A percentile compares a stretch with the other conserved stretches of the same genome.
Conservation (phyloP, 805 yeast genomes). For the Wickerhamiella domercqiae region DNA sequence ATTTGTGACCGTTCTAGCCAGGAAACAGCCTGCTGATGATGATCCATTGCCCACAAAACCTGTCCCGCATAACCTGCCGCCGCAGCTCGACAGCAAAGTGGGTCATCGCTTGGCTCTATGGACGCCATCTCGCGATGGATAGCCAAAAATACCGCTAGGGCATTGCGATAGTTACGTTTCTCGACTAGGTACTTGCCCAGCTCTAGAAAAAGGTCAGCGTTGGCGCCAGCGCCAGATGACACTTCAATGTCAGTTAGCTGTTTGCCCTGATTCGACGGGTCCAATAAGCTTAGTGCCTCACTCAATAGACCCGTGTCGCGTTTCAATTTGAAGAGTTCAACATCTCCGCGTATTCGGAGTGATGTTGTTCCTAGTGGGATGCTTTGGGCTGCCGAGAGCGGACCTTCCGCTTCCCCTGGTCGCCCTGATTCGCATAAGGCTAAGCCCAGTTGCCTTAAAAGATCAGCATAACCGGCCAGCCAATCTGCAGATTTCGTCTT, state of each 20-base stretch:
- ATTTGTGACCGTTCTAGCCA: slow-evolving; percentile 13
- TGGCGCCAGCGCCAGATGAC: not conserved
- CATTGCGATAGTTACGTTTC: slow-evolving; percentile 10
- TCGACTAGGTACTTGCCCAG: slow-evolving; percentile 14
- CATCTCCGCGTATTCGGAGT: slow-evolving; percentile 16
- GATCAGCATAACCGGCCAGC: slow-evolving; percentile 24
- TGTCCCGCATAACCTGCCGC: slow-evolving; percentile 17
- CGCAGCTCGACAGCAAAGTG: slow-evolving; percentile 12
- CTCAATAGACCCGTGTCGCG: slow-evolving; percentile 3
- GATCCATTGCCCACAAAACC: slow-evolving; percentile 18
- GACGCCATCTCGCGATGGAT: slow-evolving; percentile 15
- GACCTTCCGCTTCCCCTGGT: slow-evolving; percentile 16
- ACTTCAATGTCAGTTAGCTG: too few species aligned
- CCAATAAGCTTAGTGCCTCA: slow-evolving; percentile 3
- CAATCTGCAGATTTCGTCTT: slow-evolving; percentile 17
- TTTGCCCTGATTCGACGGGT: not conserved
- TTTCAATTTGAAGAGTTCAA: slow-evolving; percentile 13
- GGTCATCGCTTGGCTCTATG: slow-evolving; percentile 7
- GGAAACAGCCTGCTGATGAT: slow-evolving; percentile 7
- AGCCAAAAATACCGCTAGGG: slow-evolving; percentile 15
- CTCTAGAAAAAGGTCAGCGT: slow-evolving; percentile 12
- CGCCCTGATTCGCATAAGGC: slow-evolving; percentile 11
- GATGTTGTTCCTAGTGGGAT: slow-evolving; percentile 19
- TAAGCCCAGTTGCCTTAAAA: slow-evolving; percentile 21
- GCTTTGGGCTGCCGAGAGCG: slow-evolving; percentile 17